Base-by-base conservation (phyloP, 306 rosid species). In the Abrus pulchellus region DNA sequence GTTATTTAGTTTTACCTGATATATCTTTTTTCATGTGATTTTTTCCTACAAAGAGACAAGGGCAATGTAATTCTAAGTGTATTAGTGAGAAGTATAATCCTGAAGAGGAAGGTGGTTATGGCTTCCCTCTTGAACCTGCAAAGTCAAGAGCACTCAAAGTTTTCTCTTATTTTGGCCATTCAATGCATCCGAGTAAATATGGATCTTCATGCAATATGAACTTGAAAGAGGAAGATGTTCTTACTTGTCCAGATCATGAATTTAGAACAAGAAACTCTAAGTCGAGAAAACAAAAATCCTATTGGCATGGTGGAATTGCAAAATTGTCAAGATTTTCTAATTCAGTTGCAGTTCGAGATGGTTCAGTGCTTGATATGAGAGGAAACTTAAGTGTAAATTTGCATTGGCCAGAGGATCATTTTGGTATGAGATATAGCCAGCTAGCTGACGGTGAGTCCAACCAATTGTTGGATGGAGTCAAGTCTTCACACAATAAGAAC, bases 261-360 rank as follows among this genome's bases (percentile, higher is more conserved):
- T 57, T 72, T 38, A 67, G 68, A 61, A 71, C 85, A 41, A 76
- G 69, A 83, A 81, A 87, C 66, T 75, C 80, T 53, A 90, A 75
- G 30, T 76, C 82, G 78, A 85, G 93, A 64, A 86, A 76, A 71
- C 93, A 87, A 78, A 83, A 41, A 36, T 85, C 95, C 33, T 70
- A 3, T 13, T 50, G 76, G 84, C 80, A 85, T 6, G 77, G 74
- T 67, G 82, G 88, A 28, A 67, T 80, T 6, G 80, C 80, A 54
- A 85, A 88, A 40, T 69, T 90, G 6, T 88, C 93, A 41, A 84
- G 85, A 80, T 90, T 86, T 86, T 90, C 98, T 55, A 91, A 77
- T 83, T 93, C 97, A 1, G 84, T 88, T 43, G 90, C 91, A 29
- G 79, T 34, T 61, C 88, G 85, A 67, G 87, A 88, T 67, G 88